Percentiles rank a stretch among this genome's conserved stretches.
Evolutionary conservation across 2,329 filamentous ascomycete genomes (phyloP).

Genomic region (Phyllosticta citribraziliensis): DNA sequence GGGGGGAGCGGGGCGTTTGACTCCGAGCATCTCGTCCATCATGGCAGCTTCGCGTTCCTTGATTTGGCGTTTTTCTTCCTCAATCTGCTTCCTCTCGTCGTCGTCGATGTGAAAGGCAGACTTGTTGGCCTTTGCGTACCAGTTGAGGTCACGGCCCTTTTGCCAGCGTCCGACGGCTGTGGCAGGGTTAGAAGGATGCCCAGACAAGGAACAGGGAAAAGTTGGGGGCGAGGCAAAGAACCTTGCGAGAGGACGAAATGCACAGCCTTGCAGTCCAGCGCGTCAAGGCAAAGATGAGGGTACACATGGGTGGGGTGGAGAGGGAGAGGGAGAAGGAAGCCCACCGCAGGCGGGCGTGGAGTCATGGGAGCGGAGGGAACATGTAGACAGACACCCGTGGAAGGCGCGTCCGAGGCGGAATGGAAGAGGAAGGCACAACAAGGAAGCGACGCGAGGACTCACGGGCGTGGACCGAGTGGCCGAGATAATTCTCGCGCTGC

Average conservation of each 20-base stretch:
- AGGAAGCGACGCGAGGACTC: constrained; percentile 11
- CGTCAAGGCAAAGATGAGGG: neutral
- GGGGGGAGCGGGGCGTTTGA: constrained; percentile 55
- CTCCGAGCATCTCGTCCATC: constrained; percentile 69
- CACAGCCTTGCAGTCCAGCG: neutral
- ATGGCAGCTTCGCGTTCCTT: constrained; percentile 93
- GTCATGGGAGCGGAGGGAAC: neutral
- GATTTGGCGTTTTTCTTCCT: constrained; percentile 68
- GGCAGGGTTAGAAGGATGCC: neutral
- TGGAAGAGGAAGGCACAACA: neutral
- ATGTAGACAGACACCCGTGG: neutral
- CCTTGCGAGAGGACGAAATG: neutral
- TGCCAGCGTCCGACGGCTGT: constrained; percentile 78
- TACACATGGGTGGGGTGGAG: neutral
- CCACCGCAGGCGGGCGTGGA: neutral
- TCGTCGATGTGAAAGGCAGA: constrained; percentile 13
- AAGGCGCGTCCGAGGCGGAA: neutral
- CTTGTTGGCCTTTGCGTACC: constrained; percentile 51
- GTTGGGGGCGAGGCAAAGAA: neutral
- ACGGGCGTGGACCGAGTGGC: constrained; percentile 79
- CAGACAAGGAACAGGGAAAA: neutral
- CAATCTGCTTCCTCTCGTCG: constrained; percentile 47
- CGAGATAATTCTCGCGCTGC: constrained; percentile 85
- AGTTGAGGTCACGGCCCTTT: constrained; percentile 58
- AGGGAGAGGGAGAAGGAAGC: neutral